Percentiles rank a stretch among this genome's conserved stretches.
These are phyloP conservation scores for Dendrothele bispora DNA, from an alignment of 768 basidiomycete species.

Conservation along the genomic window DNA sequence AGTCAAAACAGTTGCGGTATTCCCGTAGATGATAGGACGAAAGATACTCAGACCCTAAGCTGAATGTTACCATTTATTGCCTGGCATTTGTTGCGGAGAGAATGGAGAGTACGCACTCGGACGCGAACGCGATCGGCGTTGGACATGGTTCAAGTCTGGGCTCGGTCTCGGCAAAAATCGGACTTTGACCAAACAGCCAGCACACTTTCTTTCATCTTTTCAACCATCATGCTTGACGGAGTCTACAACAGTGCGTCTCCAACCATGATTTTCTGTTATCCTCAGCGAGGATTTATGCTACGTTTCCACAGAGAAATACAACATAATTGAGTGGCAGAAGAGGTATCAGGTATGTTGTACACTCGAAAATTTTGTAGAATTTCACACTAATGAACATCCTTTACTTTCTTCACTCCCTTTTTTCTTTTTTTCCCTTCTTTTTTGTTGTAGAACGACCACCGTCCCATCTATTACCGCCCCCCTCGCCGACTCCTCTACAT, in stretches of 20 bases:
- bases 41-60: constrained; percentile 88
- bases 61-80: constrained; percentile 28
- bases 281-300: background rate
- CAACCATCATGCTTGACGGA: constrained; percentile 51
- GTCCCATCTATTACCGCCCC: constrained; percentile 56
- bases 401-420: constrained; percentile 5
- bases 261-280: background rate
- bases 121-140: constrained; percentile 77
- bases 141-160: constrained; percentile 44
- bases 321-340: constrained; percentile 64
- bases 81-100: constrained; percentile 7
- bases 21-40: constrained; percentile 94
- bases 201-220: constrained; percentile 21
- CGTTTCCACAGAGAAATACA: constrained; percentile 55
- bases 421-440: too few species aligned
- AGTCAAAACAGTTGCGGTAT: constrained; percentile 80
- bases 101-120: constrained; percentile 52
- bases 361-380: background rate
- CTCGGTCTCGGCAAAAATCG: constrained; percentile 16
- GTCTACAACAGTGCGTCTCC: constrained; percentile 68
- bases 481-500: constrained; percentile 66
- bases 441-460: constrained; percentile 38
- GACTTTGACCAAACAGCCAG: constrained; percentile 31
- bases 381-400: background rate
- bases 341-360: constrained; percentile 53